Evolutionary conservation across 2,329 filamentous ascomycete genomes (phyloP).

Genomic region (Alternaria consortialis): DNA sequence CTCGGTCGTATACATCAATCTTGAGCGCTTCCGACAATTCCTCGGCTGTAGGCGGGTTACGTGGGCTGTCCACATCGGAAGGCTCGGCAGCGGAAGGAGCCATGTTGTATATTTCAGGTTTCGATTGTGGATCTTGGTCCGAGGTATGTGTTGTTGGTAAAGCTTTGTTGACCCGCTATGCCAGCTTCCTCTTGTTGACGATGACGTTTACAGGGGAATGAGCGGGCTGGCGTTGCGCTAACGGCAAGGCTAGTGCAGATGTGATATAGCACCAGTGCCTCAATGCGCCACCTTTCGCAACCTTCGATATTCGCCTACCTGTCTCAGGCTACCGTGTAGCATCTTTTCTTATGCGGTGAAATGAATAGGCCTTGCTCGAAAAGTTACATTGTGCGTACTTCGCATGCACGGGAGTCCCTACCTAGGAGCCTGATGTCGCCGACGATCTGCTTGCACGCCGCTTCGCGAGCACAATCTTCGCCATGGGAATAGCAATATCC

Average conservation of each 20-base stretch:
- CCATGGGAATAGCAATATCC: background rate
- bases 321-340: background rate
- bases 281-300: background rate
- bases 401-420: background rate
- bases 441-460: background rate
- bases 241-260: background rate
- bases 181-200: background rate
- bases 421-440: background rate
- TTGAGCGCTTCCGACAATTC: conserved; percentile 25
- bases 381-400: background rate
- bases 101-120: background rate
- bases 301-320: background rate
- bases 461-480: background rate
- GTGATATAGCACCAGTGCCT: background rate
- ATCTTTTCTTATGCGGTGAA: background rate
- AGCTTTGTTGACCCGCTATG: background rate
- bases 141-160: background rate
- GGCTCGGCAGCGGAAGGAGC: background rate
- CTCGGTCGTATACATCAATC: conserved; percentile 29
- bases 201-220: background rate
- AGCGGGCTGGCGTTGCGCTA: background rate
- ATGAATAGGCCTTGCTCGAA: background rate
- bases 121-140: background rate
- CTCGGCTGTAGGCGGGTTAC: conserved; percentile 4
- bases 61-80: background rate